Evolutionary conservation across 768 basidiomycete genomes (phyloP).

Genomic region (Hygrocybe punicea): DNA sequence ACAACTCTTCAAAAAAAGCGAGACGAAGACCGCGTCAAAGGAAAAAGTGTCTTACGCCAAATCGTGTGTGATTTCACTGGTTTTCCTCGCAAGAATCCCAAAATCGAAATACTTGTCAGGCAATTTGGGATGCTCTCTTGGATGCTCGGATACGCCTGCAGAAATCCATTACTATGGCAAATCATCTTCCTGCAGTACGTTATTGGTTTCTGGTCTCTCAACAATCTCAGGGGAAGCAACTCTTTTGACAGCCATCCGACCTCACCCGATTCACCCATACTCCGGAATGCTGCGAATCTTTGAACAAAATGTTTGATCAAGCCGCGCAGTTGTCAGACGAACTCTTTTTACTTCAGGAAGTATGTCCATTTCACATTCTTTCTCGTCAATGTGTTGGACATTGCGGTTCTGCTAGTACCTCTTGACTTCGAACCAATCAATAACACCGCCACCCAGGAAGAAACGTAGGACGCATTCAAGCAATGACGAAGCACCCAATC

Average conservation of each 20-base stretch:
- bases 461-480: conserved; percentile 44
- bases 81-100: neutral
- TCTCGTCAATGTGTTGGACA: neutral
- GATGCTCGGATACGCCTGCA: conserved; percentile 92
- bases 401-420: conserved; percentile 36
- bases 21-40: conserved; percentile 75
- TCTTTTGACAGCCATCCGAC: conserved; percentile 30
- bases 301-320: conserved; percentile 57
- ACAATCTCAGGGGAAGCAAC: conserved; percentile 8
- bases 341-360: conserved; percentile 66
- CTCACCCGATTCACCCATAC: conserved; percentile 38
- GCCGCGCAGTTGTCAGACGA: conserved; percentile 61
- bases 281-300: conserved; percentile 42
- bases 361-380: conserved; percentile 24
- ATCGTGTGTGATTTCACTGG: conserved; percentile 50
- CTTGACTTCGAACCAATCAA: conserved; percentile 45
- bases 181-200: conserved; percentile 63
- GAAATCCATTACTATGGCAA: conserved; percentile 66
- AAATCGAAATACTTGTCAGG: conserved; percentile 40
- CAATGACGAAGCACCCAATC: conserved; percentile 26
- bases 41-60: conserved; percentile 78
- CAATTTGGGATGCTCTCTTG: conserved; percentile 80
- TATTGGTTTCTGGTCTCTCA: neutral
- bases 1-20: conserved; percentile 54
- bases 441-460: conserved; percentile 54